A percentile compares a stretch with the other conserved stretches of the same genome.
Evolutionary conservation across 1,139 yeast species (phyloP).

Genomic region (Geotrichum fermentans): DNA sequence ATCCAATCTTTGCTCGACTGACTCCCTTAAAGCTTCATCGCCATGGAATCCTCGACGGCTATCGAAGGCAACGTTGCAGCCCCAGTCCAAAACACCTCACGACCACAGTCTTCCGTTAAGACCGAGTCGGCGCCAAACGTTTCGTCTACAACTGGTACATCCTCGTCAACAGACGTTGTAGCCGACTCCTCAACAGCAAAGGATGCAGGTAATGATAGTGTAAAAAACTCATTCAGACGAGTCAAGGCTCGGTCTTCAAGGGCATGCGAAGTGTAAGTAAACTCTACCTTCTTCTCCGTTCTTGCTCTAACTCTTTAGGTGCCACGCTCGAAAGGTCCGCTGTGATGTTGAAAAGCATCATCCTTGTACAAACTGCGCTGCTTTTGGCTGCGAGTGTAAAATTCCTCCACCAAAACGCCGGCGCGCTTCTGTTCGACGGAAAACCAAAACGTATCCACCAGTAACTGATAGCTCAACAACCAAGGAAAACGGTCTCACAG

Average conservation of each 20-base stretch:
- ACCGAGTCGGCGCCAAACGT: no score
- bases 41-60: no score
- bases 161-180: no score
- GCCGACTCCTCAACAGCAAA: no score
- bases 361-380: constrained; percentile 73
- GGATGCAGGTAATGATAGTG: no score
- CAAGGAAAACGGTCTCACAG: neutral
- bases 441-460: neutral
- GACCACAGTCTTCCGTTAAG: no score
- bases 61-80: no score
- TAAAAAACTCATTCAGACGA: no score
- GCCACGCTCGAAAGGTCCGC: constrained; percentile 66
- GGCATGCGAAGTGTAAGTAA: constrained; percentile 37
- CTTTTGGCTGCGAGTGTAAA: constrained; percentile 69
- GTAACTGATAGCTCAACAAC: neutral
- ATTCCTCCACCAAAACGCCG: constrained; percentile 47
- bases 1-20: no score
- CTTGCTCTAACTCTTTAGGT: constrained; percentile 26
- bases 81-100: no score
- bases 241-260: constrained; percentile 34
- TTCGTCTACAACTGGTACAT: no score
- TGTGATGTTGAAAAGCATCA: constrained; percentile 66
- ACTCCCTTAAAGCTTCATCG: no score
- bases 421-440: constrained; percentile 34
- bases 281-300: neutral